Evolutionary conservation across 2,329 filamentous ascomycete species (phyloP), one percentile per base, ranked within the genome.

Genomic region (Apiospora malaysiana): DNA sequence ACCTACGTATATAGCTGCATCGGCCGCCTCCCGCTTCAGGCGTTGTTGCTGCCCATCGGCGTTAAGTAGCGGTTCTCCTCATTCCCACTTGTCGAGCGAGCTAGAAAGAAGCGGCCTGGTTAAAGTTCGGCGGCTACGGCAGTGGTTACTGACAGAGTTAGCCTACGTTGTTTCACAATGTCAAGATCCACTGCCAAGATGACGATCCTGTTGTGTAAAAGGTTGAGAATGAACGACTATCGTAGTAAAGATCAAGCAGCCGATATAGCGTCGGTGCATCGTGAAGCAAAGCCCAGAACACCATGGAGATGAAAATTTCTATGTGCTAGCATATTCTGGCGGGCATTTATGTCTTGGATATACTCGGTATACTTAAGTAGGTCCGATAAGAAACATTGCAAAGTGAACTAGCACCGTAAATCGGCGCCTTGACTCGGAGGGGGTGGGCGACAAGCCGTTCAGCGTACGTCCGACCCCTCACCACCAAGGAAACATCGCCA

Each of bases 391-490:
- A n/a, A 40, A 32, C n/a, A 63, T 40, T n/a, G 56, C 2, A 45
- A 14, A 14, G 56, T 63, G 56, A 63, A 63, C 56, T 63, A n/a
- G 56, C n/a, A 40, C 56, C 27, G 32, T 63, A n/a, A 40, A 37
- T n/a, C 18, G 42, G 42, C 14, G 42, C 42, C 42, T 18, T 32
- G 56, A 21, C 56, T 63, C 56, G 14, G 32, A 40, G 14, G 32
- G 56, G 32, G 56, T 32, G 32, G n/a, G 32, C 32, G 32, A 3
- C 40, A 63, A 63, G 56, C 27, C 32, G 27, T 21, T 6, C 27
- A n/a, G 40, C 14, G 32, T 63, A 21, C 16, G 21, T 23, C 32
- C 32, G 21, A 40, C 32, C 32, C 56, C 32, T 63, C 56, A 37
- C 27, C 56, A 63, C 56, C 56, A 40, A 5, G 40, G 37, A 18